phyloP scores from a whole-genome alignment of 2,329 filamentous ascomycete genomes.

The Parastagonospora nodorum region DNA sequence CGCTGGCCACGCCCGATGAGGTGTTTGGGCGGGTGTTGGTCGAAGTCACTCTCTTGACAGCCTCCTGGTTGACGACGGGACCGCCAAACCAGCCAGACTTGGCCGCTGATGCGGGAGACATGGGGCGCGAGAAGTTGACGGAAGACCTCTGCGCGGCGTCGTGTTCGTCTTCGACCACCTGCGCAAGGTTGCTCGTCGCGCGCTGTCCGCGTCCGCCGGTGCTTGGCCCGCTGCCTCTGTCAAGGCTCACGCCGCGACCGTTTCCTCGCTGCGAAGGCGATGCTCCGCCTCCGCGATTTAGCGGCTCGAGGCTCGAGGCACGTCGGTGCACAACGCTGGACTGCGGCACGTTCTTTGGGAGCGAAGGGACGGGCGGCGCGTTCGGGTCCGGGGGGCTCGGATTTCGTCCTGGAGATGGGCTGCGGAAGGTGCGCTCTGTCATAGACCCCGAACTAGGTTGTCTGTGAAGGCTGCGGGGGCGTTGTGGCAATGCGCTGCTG shows the following conservation, averaged over 20 bases:
- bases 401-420: constrained; percentile 60
- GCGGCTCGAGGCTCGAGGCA: constrained; percentile 58
- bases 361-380: constrained; percentile 75
- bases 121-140: constrained; percentile 62
- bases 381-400: constrained; percentile 42
- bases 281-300: constrained; percentile 52
- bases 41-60: constrained; percentile 32
- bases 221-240: constrained; percentile 36
- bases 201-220: constrained; percentile 30
- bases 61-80: constrained; percentile 41
- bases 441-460: constrained; percentile 77
- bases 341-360: constrained; percentile 60
- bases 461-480: constrained; percentile 42
- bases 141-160: constrained; percentile 48
- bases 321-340: constrained; percentile 37
- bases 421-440: constrained; percentile 86
- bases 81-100: constrained; percentile 46
- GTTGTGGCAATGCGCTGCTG: constrained; percentile 49
- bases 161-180: constrained; percentile 51
- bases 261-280: constrained; percentile 49
- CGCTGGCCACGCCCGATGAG: constrained; percentile 22
- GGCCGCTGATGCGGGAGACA: constrained; percentile 43
- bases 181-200: constrained; percentile 43
- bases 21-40: constrained; percentile 33
- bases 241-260: constrained; percentile 48